Conservation (phyloP, 139 green algal genomes). For the Volvox africanus region DNA sequence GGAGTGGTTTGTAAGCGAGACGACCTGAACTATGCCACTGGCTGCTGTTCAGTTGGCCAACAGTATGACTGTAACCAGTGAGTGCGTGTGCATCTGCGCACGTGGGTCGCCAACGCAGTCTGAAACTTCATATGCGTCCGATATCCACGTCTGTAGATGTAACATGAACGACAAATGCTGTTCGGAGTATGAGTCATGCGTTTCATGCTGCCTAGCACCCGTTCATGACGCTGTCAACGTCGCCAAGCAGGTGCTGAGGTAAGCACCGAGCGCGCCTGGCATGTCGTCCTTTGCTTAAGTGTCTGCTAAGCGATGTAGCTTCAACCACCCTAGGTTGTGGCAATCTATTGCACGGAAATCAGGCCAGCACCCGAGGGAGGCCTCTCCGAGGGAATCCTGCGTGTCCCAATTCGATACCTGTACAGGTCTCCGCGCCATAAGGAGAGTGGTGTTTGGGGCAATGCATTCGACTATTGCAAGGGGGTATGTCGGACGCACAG, state of each 20-base stretch:
- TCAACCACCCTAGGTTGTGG: background rate
- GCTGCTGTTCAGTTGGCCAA: conserved; percentile 75
- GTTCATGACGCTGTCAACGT: conserved; percentile 54
- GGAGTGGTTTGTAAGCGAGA: conserved; percentile 72
- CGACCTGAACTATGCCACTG: conserved; percentile 64
- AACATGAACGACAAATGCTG: conserved; percentile 77
- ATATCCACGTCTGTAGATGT: conserved; percentile 64
- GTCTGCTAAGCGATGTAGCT: no score
- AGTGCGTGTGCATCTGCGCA: background rate
- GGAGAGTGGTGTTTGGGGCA: conserved; percentile 73
- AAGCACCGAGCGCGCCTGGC: background rate
- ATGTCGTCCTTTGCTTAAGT: no score
- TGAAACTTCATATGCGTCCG: no score
- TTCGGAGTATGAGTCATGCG: conserved; percentile 80
- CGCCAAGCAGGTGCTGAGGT: conserved; percentile 49
- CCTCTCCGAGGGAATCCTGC: no score
- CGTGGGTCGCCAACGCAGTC: background rate
- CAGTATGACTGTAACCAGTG: conserved; percentile 67
- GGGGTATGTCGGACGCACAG: conserved; percentile 79
- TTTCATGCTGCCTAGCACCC: conserved; percentile 86
- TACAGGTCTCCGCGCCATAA: conserved; percentile 53
- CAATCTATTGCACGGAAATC: background rate
- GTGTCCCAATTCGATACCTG: no score
- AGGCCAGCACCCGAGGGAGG: background rate
- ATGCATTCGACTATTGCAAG: conserved; percentile 79